Conservation (phyloP, 2,329 filamentous ascomycete genomes). For the Macrophomina phaseolina region DNA sequence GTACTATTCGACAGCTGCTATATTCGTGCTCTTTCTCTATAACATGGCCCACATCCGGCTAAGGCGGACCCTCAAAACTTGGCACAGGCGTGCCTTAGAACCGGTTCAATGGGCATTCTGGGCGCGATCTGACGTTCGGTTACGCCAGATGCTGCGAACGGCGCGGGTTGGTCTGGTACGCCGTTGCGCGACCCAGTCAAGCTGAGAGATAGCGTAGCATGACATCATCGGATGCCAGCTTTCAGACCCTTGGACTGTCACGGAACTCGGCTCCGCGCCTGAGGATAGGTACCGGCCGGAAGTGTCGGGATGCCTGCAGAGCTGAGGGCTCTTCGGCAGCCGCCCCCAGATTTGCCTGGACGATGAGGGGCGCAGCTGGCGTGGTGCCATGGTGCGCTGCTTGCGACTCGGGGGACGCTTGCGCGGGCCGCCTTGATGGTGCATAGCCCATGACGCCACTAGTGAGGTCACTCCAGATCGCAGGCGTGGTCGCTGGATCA, state of each 20-base stretch:
- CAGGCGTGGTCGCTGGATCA: neutral
- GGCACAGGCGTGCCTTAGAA: neutral
- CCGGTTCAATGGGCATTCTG: neutral
- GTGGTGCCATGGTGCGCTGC: neutral
- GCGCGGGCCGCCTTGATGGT: neutral
- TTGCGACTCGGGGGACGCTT: neutral
- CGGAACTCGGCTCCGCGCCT: neutral
- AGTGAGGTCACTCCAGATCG: conserved; percentile 15
- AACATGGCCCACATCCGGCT: neutral
- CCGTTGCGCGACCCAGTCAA: neutral
- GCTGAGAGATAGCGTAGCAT: conserved; percentile 20
- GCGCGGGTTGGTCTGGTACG: neutral
- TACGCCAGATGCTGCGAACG: conserved; percentile 8
- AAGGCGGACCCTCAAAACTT: conserved; percentile 1
- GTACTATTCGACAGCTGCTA: neutral
- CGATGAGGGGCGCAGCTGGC: neutral
- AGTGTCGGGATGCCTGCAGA: neutral
- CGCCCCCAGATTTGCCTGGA: neutral
- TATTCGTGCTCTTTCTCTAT: neutral
- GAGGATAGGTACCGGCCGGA: neutral
- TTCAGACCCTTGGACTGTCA: conserved; percentile 9
- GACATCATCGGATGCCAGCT: conserved; percentile 13
- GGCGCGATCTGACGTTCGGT: neutral
- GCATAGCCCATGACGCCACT: conserved; percentile 6
- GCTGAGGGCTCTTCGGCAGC: neutral